phyloP scores from a whole-genome alignment of 2,329 filamentous ascomycete species.

The Phialophora chinensis region DNA sequence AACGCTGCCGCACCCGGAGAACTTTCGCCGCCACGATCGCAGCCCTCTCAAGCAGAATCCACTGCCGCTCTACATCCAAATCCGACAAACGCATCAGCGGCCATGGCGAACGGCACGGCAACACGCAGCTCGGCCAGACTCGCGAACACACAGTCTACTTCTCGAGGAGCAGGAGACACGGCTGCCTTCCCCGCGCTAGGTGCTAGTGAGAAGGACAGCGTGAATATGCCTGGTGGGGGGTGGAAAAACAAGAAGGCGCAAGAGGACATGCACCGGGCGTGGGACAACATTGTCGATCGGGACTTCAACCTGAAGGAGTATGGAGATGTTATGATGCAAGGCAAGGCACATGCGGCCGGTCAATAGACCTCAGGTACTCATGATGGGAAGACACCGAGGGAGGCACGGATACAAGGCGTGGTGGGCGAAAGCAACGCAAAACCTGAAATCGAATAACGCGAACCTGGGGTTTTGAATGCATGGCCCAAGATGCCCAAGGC shows the following conservation, averaged over 20 bases:
- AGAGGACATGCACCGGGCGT: conserved; percentile 61
- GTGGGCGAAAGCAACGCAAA: neutral
- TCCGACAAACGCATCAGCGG: neutral
- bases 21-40: conserved; percentile 39
- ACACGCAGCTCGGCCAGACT: conserved; percentile 22
- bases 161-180: conserved; percentile 4
- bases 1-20: conserved; percentile 41
- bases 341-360: conserved; percentile 21
- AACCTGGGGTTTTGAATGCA: neutral
- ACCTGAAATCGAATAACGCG: neutral
- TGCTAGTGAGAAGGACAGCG: conserved; percentile 36
- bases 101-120: conserved; percentile 27
- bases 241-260: conserved; percentile 64
- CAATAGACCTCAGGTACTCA: conserved; percentile 3
- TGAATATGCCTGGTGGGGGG: conserved; percentile 55
- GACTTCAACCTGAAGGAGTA: conserved; percentile 53
- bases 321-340: conserved; percentile 37
- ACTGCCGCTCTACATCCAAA: conserved; percentile 7
- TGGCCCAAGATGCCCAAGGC: neutral
- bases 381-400: neutral
- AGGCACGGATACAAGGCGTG: neutral
- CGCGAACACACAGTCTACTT: neutral
- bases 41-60: neutral
- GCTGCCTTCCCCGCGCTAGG: neutral
- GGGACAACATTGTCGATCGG: conserved; percentile 58